Conservation (phyloP, 2,329 filamentous ascomycete genomes). For the Fonsecaea nubica region DNA sequence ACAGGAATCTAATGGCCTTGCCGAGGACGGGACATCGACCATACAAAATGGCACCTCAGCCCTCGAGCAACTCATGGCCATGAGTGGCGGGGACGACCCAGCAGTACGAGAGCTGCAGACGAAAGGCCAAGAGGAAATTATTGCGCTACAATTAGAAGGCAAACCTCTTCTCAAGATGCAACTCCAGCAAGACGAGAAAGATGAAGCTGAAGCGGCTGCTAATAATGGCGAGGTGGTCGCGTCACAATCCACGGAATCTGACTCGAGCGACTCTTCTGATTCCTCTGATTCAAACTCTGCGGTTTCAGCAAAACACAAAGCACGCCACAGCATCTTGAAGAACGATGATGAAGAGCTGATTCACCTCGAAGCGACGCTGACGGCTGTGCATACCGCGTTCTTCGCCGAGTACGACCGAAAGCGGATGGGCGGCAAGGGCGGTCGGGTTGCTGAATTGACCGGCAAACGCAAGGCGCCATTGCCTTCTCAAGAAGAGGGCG, state of each 20-base stretch:
- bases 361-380: constrained; percentile 76
- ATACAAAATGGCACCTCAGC: constrained; percentile 48
- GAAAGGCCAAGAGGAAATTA: constrained; percentile 82
- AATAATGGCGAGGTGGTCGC: constrained; percentile 48
- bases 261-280: constrained; percentile 38
- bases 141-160: constrained; percentile 88
- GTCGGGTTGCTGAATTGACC: constrained; percentile 48
- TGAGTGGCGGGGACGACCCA: constrained; percentile 74
- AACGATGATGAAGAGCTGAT: constrained; percentile 86
- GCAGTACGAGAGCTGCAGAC: constrained; percentile 74
- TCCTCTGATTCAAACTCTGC: constrained; percentile 43
- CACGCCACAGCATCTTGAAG: constrained; percentile 76
- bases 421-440: constrained; percentile 47
- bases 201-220: constrained; percentile 62
- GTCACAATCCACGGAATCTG: constrained; percentile 51
- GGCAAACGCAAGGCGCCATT: constrained; percentile 40
- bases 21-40: constrained; percentile 34
- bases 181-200: constrained; percentile 85
- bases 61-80: constrained; percentile 76
- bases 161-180: constrained; percentile 91
- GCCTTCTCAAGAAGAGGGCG: constrained; percentile 30
- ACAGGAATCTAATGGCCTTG: constrained; percentile 29
- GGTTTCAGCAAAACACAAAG: constrained; percentile 49
- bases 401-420: constrained; percentile 79
- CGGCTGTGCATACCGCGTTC: constrained; percentile 76